Evolutionary conservation across 2,329 filamentous ascomycete species (phyloP), one percentile per base, ranked within the genome.

Genomic region (Aureobasidium sp.): DNA sequence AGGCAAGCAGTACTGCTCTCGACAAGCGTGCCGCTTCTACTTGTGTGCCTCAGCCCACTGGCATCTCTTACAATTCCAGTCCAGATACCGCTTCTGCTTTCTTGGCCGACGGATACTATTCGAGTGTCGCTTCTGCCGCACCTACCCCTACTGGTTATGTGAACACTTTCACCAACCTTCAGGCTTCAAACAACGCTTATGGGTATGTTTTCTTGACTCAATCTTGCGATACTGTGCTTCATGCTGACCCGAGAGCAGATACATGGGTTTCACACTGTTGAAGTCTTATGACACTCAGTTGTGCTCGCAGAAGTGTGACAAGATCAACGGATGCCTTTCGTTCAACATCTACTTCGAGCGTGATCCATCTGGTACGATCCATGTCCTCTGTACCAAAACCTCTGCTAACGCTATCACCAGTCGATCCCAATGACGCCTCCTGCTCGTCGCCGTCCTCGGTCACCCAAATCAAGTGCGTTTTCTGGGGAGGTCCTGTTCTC

Each of bases 401-500:
- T 36, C 49, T 39, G 55, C 63, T 45, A 20, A 34, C 8, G 5
- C 3, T 27, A 31, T n/a, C 11, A 29, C 22, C 64, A 68, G 64
- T 53, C 37, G 27, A 67, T 55, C 57, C 39, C 52, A 9, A 17
- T 22, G 42, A 31, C 9, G n/a, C 49, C 2, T 25, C 34, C 1
- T 53, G 49, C 11, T 27, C 15, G 6, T 62, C 65, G 29, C 66
- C 65, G 12, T 7, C 56, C 9, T 34, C 34, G 8, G 22, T 39
- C 5, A 66, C 63, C 9, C 49, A 44, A 20, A 64, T 67, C 64
- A 65, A 65, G 39, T 67, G 65, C 63, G 68, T 70, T 0, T 65
- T 72, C 37, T 76, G 71, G 68, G 74, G 74, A 17, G 67, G 68
- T 3, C 64, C 66, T 5, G 62, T 75, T 52, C 60, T 62, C 20